phyloP scores from a whole-genome alignment of 352 stramenopile species.

The Peronospora tabacina region DNA sequence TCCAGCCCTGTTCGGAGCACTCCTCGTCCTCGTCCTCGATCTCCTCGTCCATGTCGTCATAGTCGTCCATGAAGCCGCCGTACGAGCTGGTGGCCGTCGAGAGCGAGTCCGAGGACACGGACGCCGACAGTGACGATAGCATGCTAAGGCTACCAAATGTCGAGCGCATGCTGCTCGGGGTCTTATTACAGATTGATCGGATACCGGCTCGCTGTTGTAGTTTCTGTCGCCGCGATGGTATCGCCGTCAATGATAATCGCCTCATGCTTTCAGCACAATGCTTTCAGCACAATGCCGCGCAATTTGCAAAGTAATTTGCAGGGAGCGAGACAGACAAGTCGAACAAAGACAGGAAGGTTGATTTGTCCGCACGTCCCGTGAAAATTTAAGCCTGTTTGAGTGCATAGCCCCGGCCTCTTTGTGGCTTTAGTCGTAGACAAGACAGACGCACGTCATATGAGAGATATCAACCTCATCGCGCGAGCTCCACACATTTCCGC shows the following conservation, averaged over 20 bases:
- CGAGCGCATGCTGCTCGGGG: conserved; percentile 22
- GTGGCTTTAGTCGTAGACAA: neutral
- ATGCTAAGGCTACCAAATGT: conserved; percentile 33
- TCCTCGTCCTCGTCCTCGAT: conserved; percentile 10
- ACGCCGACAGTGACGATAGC: conserved; percentile 22
- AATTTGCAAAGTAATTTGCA: conserved; percentile 29
- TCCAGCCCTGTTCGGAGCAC: conserved; percentile 47
- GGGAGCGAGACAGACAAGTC: conserved; percentile 3
- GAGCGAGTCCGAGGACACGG: conserved; percentile 25
- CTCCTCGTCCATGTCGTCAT: conserved; percentile 24
- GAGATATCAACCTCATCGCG: conserved; percentile 4
- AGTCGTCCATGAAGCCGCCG: conserved; percentile 33
- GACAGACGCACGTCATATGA: neutral
- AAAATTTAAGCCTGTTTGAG: neutral
- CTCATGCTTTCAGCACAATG: conserved; percentile 13
- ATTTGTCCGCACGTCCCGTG: neutral
- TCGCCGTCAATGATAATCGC: conserved; percentile 30
- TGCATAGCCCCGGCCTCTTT: neutral
- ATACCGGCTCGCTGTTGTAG: conserved; percentile 21
- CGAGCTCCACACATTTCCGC: conserved; percentile 23
- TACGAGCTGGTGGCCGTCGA: conserved; percentile 52
- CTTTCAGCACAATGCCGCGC: conserved; percentile 1
- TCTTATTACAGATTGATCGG: conserved; percentile 12
- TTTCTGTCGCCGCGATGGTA: conserved; percentile 23
- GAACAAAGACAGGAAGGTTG: conserved; percentile 14